Evolutionary conservation across 2,329 filamentous ascomycete species (phyloP).

Genomic region (Aspergillus bombycis): DNA sequence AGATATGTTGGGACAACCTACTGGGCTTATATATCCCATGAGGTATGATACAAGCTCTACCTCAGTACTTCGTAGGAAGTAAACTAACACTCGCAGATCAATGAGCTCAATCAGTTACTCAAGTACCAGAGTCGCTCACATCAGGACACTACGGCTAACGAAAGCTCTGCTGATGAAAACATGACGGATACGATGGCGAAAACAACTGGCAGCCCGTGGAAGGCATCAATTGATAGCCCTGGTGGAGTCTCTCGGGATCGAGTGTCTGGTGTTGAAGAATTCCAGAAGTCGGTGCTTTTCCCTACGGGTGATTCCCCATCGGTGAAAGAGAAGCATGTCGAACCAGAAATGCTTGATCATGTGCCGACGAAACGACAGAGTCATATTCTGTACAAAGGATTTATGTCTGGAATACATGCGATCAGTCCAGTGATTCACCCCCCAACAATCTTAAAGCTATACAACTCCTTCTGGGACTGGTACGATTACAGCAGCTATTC

Average conservation of each 20-base stretch:
- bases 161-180: slow-evolving; percentile 27
- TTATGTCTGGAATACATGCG: slow-evolving; percentile 51
- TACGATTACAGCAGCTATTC: slow-evolving; percentile 44
- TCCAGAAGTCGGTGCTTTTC: slow-evolving; percentile 42
- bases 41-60: slow-evolving; percentile 30
- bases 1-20: slow-evolving; percentile 52
- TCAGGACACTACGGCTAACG: slow-evolving; percentile 25
- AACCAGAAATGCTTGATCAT: slow-evolving; percentile 45
- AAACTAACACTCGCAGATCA: slow-evolving; percentile 35
- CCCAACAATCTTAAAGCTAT: slow-evolving; percentile 45
- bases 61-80: too few species aligned
- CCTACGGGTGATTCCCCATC: slow-evolving; percentile 41
- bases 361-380: slow-evolving; percentile 50
- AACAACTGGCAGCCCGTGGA: slow-evolving; percentile 25
- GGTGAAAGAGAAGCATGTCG: slow-evolving; percentile 35
- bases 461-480: slow-evolving; percentile 51
- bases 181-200: slow-evolving; percentile 21
- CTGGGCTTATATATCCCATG: slow-evolving; percentile 50
- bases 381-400: slow-evolving; percentile 51
- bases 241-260: slow-evolving; percentile 9
- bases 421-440: slow-evolving; percentile 50
- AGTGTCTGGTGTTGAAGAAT: slow-evolving; percentile 32
- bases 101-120: slow-evolving; percentile 48
- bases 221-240: slow-evolving; percentile 21
- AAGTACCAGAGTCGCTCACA: slow-evolving; percentile 45